Conservation (phyloP, 2,329 filamentous ascomycete species). For the Seiridium cupressi region DNA sequence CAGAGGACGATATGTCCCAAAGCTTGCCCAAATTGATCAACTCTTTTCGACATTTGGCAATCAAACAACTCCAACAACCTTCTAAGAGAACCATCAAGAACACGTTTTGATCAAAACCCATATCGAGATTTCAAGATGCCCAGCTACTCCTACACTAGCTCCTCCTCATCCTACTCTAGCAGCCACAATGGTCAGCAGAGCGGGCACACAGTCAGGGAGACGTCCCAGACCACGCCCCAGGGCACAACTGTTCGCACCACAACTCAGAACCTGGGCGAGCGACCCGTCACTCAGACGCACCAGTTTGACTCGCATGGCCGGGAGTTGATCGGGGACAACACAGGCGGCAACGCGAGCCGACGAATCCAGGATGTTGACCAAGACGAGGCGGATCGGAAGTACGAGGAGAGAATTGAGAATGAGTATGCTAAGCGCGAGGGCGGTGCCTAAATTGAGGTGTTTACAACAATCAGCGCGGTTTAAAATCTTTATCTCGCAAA, state of each 20-base stretch:
- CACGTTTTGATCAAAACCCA: neutral
- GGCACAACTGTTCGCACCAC: constrained; percentile 6
- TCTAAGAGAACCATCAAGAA: neutral
- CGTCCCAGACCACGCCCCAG: constrained; percentile 4
- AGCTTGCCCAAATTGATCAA: no score
- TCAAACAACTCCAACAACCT: neutral
- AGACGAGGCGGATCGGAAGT: neutral
- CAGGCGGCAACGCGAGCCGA: neutral
- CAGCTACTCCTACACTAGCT: constrained; percentile 7
- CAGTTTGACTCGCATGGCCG: constrained; percentile 2
- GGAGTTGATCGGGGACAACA: neutral
- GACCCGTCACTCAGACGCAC: constrained; percentile 1
- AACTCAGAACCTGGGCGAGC: constrained; percentile 5
- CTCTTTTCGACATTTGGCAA: no score
- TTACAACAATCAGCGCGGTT: no score
- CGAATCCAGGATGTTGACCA: constrained; percentile 2
- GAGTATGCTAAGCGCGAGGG: constrained; percentile 4
- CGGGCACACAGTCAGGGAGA: neutral
- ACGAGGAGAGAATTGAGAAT: constrained; percentile 1
- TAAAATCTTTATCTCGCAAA: no score
- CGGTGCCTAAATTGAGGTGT: neutral
- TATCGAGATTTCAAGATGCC: neutral
- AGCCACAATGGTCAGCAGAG: constrained; percentile 1
- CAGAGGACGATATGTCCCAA: no score
- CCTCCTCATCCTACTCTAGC: constrained; percentile 7